Percentiles rank a stretch among this genome's conserved stretches.
phyloP scores from a whole-genome alignment of 257 asterid genomes.

The Verbena officinalis region DNA sequence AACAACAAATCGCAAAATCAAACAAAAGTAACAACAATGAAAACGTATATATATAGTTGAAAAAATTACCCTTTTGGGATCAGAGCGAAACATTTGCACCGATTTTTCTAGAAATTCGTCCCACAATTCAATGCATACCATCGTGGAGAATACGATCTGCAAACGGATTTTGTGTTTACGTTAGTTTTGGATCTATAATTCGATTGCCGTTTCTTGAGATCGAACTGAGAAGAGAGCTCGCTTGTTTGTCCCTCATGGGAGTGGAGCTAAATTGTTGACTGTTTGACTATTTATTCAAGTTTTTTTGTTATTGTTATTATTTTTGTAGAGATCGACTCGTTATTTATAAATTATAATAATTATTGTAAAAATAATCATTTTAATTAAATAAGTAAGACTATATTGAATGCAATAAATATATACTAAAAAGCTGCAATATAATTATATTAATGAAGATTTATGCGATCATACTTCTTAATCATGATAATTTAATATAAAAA shows the following conservation, averaged over 20 bases:
- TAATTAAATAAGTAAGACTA: no score
- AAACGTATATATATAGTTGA: not conserved
- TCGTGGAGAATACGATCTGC: conserved; percentile 16
- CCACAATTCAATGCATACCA: conserved; percentile 76
- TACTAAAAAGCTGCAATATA: no score
- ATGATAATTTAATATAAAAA: no score
- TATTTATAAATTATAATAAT: not conserved
- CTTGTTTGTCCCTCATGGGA: no score
- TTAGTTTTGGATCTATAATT: not conserved
- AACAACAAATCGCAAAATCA: not conserved
- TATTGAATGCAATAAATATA: no score
- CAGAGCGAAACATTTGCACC: conserved; percentile 58
- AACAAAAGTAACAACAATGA: not conserved
- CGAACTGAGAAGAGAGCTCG: no score
- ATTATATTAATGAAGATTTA: not conserved
- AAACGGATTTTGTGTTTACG: not conserved
- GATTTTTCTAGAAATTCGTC: conserved; percentile 74
- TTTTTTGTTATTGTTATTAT: no score
- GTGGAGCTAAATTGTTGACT: not conserved
- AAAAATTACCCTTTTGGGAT: conserved; percentile 56
- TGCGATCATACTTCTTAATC: no score
- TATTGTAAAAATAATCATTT: no score
- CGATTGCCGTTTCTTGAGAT: no score
- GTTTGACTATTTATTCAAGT: not conserved
- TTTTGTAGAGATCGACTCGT: no score